Evolutionary conservation across 2,329 filamentous ascomycete species (phyloP), one percentile per base, ranked within the genome.

Genomic region (Colletotrichum tropicicola): DNA sequence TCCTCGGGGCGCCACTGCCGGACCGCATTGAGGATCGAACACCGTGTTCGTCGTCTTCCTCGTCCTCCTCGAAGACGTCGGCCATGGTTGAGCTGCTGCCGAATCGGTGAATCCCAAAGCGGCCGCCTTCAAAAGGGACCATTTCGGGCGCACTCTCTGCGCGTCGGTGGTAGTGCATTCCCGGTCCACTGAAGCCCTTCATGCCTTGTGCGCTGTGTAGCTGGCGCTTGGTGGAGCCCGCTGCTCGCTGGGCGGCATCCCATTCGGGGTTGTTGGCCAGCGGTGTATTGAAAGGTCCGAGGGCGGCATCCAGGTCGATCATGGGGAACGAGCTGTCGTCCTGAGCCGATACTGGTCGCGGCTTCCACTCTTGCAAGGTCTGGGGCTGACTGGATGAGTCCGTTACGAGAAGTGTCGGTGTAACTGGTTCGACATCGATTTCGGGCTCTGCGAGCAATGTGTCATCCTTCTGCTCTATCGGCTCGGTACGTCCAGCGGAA

Each of bases 241-340:
- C 85, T 1, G 84, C 83, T 63, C 82, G 82, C 69, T 91, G 88
- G 7, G 89, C 89, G 2, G 88, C 87, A 66, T 91, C 89, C 85
- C 90, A 91, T 65, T 90, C 88, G 3, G 86, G 81, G 63, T 89
- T 89, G 10, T 83, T 83, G 30, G 82, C 82, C 2, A 89, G 81
- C 25, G 92, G 92, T 0, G 94, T 97, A 72, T 97, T 96, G 77
- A 97, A 97, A 0, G 95, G 94, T 2, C 94, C 94, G 2, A 98
- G 85, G 25, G 95, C 96, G 17, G 94, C 95, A 79, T 99, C 96
- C 43, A 99, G 82, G 76, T 99, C 96, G 68, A 99, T 97, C 76
- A 98, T 91, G 7, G 92, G 90, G 72, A 89, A 92, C 55, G 90
- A 85, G 3, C 87, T 76, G 48, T 90, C 87, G 8, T 88, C 83